A percentile compares a stretch with the other conserved stretches of the same genome.
Conservation (phyloP, 1,284 basidiomycete genomes). For the Lentinula novae-zelandiae region DNA sequence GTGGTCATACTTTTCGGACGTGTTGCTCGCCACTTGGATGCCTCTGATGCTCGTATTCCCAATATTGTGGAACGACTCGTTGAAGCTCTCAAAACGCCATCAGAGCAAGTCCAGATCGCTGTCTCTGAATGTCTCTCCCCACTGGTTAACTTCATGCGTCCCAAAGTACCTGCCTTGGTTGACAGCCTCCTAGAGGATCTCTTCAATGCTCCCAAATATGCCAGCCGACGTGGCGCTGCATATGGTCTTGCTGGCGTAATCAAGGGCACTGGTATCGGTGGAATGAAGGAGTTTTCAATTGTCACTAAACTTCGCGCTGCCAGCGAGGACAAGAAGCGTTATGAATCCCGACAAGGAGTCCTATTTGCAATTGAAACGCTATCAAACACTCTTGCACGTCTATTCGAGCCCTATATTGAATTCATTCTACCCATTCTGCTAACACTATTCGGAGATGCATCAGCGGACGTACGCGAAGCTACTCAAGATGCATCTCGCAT, state of each 20-base stretch:
- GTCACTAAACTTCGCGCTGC: slow-evolving; percentile 75
- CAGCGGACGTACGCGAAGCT: slow-evolving; percentile 90
- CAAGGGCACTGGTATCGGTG: slow-evolving; percentile 84
- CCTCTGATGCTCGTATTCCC: slow-evolving; percentile 74
- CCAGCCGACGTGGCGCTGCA: slow-evolving; percentile 88
- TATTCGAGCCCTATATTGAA: slow-evolving; percentile 95
- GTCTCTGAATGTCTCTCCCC: slow-evolving; percentile 94
- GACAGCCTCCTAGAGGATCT: slow-evolving; percentile 78
- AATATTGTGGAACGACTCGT: slow-evolving; percentile 89
- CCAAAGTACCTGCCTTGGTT: slow-evolving; percentile 65
- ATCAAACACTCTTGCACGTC: slow-evolving; percentile 78
- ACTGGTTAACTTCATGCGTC: slow-evolving; percentile 71
- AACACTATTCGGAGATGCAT: slow-evolving; percentile 86
- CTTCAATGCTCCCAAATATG: slow-evolving; percentile 82
- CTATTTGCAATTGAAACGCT: slow-evolving; percentile 96
- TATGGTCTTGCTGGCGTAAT: slow-evolving; percentile 94
- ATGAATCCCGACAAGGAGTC: slow-evolving; percentile 88
- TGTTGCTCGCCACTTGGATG: slow-evolving; percentile 84
- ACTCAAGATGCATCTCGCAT: slow-evolving; percentile 91
- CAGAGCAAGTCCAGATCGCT: slow-evolving; percentile 95
- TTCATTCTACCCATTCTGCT: slow-evolving; percentile 86
- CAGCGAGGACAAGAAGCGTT: slow-evolving; percentile 87
- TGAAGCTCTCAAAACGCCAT: slow-evolving; percentile 90
- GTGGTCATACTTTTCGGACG: slow-evolving; percentile 95
- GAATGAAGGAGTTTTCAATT: slow-evolving; percentile 83